Base-by-base conservation (phyloP, 345 rosid genomes). In the Salix udensis region DNA sequence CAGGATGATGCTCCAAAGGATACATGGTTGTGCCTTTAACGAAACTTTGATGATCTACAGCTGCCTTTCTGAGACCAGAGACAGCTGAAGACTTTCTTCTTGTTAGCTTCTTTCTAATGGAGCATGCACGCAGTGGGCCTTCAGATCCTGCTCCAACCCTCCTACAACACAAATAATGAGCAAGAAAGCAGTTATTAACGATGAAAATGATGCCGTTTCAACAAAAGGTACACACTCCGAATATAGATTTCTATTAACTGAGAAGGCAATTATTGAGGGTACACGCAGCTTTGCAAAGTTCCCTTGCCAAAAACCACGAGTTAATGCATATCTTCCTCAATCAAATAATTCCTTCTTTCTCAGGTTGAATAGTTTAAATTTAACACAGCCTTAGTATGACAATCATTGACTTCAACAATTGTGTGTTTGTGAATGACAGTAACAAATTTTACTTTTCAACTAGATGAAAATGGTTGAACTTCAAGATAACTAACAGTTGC, bases 61-160 rank as follows among this genome's bases (percentile, higher is more conserved):
- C 91, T 1, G 88, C 82, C 81, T 88, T 86, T 80, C 89, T 80
- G 21, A 85, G 85, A 21, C 76, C 75, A 55, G 88, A 77, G 80
- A 77, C 64, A 11, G 72, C 28, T 7, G 58, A 60, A 70, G 68
- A 76, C 83, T 82, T 85, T 76, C 84, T 81, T 79, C 81, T 81
- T 70, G 76, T 77, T 75, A 78, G 85, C 75, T 80, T 85, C 85
- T 86, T 91, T 75, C 76, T 77, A 50, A 88, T 80, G 1, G 88
- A 83, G 81, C 96, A 92, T 44, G 90, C 81, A 44, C 78, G 74
- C 36, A 88, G 79, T 24, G 94, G 92, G 42, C 86, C 89, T 70
- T 9, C 76, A 60, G 88, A 89, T 74, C 91, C 92, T 21, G 93
- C 90, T 81, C 93, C 94, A 77, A 90, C 92, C 89, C 90, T 86